Conservation (phyloP, 1,139 yeast genomes). For the Meyerozyma smithsonii region DNA sequence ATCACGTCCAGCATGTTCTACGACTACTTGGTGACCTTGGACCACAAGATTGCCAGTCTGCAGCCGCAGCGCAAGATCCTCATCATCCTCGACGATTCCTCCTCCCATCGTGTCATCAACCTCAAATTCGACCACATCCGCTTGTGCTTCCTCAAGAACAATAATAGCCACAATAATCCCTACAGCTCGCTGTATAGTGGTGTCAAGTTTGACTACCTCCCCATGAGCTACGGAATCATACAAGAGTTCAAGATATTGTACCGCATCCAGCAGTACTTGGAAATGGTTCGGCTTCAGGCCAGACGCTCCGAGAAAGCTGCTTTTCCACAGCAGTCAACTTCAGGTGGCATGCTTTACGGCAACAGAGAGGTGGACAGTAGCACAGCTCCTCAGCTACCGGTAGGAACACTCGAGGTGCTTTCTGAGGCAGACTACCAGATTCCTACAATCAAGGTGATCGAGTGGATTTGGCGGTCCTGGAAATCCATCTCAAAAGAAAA, state of each 20-base stretch:
- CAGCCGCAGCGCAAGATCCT: conserved; percentile 45
- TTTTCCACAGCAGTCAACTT: neutral
- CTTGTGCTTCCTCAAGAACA: conserved; percentile 40
- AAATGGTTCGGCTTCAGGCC: conserved; percentile 41
- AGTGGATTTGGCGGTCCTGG: conserved; percentile 57
- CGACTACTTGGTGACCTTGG: conserved; percentile 55
- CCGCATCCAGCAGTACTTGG: conserved; percentile 56
- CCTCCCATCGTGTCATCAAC: conserved; percentile 59
- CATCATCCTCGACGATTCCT: conserved; percentile 56
- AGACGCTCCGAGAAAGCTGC: conserved; percentile 13
- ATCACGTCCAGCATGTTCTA: conserved; percentile 62
- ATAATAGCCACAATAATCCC: conserved; percentile 37
- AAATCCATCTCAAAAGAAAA: conserved; percentile 41
- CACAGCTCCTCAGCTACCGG: conserved; percentile 3
- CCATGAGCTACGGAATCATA: conserved; percentile 62
- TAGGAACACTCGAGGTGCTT: conserved; percentile 16
- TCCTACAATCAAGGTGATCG: conserved; percentile 52
- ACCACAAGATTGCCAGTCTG: conserved; percentile 44
- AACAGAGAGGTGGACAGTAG: neutral
- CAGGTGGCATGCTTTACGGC: neutral
- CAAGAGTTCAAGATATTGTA: conserved; percentile 59
- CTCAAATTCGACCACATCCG: conserved; percentile 50
- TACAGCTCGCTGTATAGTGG: conserved; percentile 32
- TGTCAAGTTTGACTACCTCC: conserved; percentile 46
- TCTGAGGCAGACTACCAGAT: conserved; percentile 40